Evolutionary conservation across 192 early-diverging fungal species (phyloP).

Genomic region (Entomortierella chlamydospora): DNA sequence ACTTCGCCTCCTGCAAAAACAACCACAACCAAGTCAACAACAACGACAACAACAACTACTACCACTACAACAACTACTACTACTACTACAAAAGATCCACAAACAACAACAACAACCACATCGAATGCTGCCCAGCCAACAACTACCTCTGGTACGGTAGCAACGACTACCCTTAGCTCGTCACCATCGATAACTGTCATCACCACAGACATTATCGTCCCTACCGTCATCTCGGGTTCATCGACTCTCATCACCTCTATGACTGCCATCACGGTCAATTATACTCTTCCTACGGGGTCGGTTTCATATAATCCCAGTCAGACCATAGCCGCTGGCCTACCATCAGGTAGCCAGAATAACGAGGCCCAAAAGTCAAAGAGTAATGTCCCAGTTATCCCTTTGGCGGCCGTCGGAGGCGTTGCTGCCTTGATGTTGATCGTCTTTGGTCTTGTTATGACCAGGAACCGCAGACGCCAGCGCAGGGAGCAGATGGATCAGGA

Average conservation of each 20-base stretch:
- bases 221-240: conserved; percentile 38
- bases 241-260: conserved; percentile 22
- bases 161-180: background rate
- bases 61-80: background rate
- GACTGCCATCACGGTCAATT: background rate
- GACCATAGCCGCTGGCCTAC: conserved; percentile 7
- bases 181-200: background rate
- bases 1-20: conserved; percentile 12
- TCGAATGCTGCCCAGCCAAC: background rate
- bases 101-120: conserved; percentile 5
- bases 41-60: background rate
- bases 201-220: conserved; percentile 14
- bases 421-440: conserved; percentile 46
- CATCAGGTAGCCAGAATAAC: background rate
- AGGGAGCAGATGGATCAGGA: conserved; percentile 12
- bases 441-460: conserved; percentile 45
- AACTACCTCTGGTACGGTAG: background rate
- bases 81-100: background rate
- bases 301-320: too few relatives aligned
- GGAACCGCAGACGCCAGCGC: conserved; percentile 12
- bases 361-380: conserved; percentile 3
- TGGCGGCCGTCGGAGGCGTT: conserved; percentile 27
- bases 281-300: background rate
- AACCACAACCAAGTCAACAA: conserved; percentile 5
- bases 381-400: conserved; percentile 24